Base-by-base conservation (phyloP, 768 basidiomycete species). In the Omphalotus guepiniiformis region DNA sequence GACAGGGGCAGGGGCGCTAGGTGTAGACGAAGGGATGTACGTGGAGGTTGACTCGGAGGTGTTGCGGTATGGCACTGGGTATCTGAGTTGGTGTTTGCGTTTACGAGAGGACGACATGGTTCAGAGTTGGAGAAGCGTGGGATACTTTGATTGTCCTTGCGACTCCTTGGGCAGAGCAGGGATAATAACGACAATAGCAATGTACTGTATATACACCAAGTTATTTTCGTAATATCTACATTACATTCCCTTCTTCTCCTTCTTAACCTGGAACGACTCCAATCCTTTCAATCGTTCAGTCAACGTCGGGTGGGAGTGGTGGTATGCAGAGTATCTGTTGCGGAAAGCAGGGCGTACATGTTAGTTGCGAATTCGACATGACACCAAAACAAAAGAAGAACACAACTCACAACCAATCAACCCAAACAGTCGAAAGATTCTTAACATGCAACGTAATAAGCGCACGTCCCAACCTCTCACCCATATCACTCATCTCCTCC, bases 301-400 rank as follows among this genome's bases (percentile, higher is more conserved):
- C 54, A 99, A 64, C 2, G 93, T 96, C 4, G 95, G 95, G 65
- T 99, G 95, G 39, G 89, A 93, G 66, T 97, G 92, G 64, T 96
- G 92, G 57, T 92, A 96, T 18, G 90, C 89, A 42, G 93, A 96
- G 69, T 95, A 96, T 49, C 87, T 88, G 49, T 25, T 50, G 40
- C 16, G 12, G 12, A 28, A 32, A 38, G 5, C 22, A 7, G 32
- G 12, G 29, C 12, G 28, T 39, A 13, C n/a, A 15, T 42, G n/a
- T 36, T 38, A 53, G 40, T 22, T 19, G 49, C 34, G n/a, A n/a
- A 13, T 52, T 49, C 4, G 49, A 19, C 18, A 45, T 6, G 30
- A 8, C 6, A 42, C 21, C 29, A 42, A 40, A 39, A 44, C 25
- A 42, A 42, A 28, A n/a, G 22, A 9, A 46, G 30, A 6, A 50